A percentile compares a stretch with the other conserved stretches of the same genome.
These are phyloP conservation scores for Paecilomyces sp. DNA, from an alignment of 2,329 filamentous ascomycete species.

Conservation along the genomic window DNA sequence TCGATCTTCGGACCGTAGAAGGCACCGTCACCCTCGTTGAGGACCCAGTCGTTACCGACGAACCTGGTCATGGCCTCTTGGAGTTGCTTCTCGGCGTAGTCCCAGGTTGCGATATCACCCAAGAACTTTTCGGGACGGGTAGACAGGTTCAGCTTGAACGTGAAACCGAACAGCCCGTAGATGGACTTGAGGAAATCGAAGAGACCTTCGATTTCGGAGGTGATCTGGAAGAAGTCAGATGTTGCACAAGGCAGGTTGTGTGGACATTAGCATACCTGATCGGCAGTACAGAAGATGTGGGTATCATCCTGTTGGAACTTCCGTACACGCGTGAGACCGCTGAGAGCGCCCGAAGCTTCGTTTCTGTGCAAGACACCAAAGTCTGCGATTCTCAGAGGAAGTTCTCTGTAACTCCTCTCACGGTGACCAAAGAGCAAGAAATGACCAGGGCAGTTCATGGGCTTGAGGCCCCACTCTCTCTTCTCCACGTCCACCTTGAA, in stretches of 20 bases:
- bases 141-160: conserved; percentile 90
- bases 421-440: conserved; percentile 80
- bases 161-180: conserved; percentile 77
- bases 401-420: conserved; percentile 78
- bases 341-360: conserved; percentile 85
- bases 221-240: conserved; percentile 38
- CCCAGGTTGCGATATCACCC: conserved; percentile 79
- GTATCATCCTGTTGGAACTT: conserved; percentile 95
- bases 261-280: conserved; percentile 47
- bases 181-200: conserved; percentile 82
- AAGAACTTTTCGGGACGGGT: conserved; percentile 86
- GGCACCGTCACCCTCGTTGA: conserved; percentile 91
- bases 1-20: conserved; percentile 99
- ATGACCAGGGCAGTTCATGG: conserved; percentile 98
- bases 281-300: conserved; percentile 87
- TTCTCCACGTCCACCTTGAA: conserved; percentile 78
- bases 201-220: conserved; percentile 67
- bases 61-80: conserved; percentile 75
- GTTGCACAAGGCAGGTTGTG: not conserved
- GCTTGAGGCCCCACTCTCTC: conserved; percentile 78
- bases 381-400: conserved; percentile 88
- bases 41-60: conserved; percentile 68
- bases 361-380: conserved; percentile 95
- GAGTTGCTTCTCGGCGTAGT: conserved; percentile 76
- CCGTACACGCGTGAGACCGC: conserved; percentile 83